Percentiles rank a stretch among this genome's conserved stretches.
These are phyloP conservation scores for Colletotrichum scovillei DNA, from an alignment of 2,329 filamentous ascomycete genomes.

Conservation along the genomic window DNA sequence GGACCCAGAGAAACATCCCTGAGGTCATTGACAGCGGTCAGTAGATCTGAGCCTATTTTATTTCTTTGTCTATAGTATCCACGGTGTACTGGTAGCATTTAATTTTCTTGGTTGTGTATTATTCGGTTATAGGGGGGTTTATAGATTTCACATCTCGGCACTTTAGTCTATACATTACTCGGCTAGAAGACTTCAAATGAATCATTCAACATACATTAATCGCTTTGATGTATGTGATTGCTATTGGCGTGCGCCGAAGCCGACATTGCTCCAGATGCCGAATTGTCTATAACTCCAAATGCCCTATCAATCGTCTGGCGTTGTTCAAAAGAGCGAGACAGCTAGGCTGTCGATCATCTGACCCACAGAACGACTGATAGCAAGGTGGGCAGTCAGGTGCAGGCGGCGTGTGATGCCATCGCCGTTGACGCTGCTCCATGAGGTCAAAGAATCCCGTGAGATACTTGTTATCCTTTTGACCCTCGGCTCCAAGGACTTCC, in stretches of 20 bases:
- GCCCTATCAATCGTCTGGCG: neutral
- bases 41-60: conserved; percentile 39
- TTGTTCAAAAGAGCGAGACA: neutral
- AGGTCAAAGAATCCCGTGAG: neutral
- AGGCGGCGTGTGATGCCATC: neutral
- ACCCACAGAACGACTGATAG: neutral
- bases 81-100: neutral
- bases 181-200: neutral
- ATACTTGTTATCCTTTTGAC: neutral
- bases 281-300: neutral
- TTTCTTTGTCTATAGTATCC: neutral
- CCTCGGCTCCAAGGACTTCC: neutral
- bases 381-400: neutral
- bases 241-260: neutral
- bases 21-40: conserved; percentile 67
- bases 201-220: neutral
- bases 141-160: neutral
- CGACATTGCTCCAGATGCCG: neutral
- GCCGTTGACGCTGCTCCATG: neutral
- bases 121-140: neutral
- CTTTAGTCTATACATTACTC: neutral
- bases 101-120: neutral
- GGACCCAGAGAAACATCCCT: conserved; percentile 58
- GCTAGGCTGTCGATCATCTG: neutral
- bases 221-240: neutral